Evolutionary conservation across 2,329 filamentous ascomycete species (phyloP).

Genomic region (Aspergillus sp.): DNA sequence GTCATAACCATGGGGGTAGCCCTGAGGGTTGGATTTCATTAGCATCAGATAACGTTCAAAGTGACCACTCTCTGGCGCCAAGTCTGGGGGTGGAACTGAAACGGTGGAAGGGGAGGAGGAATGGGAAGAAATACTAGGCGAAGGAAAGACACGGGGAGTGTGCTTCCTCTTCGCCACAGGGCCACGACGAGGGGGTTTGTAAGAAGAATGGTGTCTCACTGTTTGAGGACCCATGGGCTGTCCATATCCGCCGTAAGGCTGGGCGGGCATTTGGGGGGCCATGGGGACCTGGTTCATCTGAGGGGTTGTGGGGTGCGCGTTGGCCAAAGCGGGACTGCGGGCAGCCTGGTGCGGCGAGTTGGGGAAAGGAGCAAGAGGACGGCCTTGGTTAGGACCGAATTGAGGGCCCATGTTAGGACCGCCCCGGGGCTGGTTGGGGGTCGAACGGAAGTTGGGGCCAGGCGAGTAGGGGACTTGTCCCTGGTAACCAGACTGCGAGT

Average conservation of each 20-base stretch:
- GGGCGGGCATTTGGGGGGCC: constrained; percentile 59
- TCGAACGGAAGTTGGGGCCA: constrained; percentile 47
- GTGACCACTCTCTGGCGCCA: constrained; percentile 64
- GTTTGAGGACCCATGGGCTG: constrained; percentile 56
- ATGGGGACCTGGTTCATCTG: constrained; percentile 69
- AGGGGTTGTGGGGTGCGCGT: constrained; percentile 64
- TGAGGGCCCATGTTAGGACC: constrained; percentile 49
- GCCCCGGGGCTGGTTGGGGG: constrained; percentile 47
- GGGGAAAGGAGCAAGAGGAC: constrained; percentile 45
- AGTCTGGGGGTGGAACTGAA: constrained; percentile 44
- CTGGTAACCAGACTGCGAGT: constrained; percentile 49
- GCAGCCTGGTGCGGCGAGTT: constrained; percentile 64
- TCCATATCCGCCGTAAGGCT: constrained; percentile 51
- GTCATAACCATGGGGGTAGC: constrained; percentile 52
- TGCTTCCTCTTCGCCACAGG: constrained; percentile 29
- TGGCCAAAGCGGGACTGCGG: constrained; percentile 61
- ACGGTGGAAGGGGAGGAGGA: constrained; percentile 10
- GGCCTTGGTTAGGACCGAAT: constrained; percentile 41
- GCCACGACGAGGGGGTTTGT: constrained; percentile 26
- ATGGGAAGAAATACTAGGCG: constrained; percentile 16
- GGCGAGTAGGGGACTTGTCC: constrained; percentile 53
- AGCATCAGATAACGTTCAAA: constrained; percentile 70
- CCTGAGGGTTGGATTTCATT: constrained; percentile 55
- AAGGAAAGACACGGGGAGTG: constrained; percentile 20
- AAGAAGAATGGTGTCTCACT: constrained; percentile 49